Evolutionary conservation across 257 asterid species (phyloP).

Genomic region (Apocynum venetum): DNA sequence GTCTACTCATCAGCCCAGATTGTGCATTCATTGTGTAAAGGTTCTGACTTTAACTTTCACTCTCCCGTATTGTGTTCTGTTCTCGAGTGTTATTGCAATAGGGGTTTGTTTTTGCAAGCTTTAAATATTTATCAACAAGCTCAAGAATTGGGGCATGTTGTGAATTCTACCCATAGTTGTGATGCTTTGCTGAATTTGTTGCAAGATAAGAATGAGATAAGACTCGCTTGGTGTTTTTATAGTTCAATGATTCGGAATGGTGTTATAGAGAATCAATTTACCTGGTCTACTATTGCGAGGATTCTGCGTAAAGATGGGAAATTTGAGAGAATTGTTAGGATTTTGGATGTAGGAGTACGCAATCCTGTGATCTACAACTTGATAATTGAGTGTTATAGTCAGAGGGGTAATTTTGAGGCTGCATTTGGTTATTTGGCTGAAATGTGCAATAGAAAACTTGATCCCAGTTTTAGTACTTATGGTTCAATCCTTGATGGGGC

Average conservation of each 20-base stretch:
- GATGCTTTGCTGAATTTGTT: constrained; percentile 51
- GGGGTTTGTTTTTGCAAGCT: constrained; percentile 38
- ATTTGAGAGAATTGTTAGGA: constrained; percentile 41
- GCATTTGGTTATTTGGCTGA: constrained; percentile 45
- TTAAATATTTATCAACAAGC: constrained; percentile 42
- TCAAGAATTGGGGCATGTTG: constrained; percentile 28
- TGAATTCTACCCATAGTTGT: constrained; percentile 34
- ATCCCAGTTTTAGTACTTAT: constrained; percentile 47
- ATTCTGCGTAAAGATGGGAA: constrained; percentile 49
- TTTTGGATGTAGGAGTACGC: constrained; percentile 46
- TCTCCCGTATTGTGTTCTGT: constrained; percentile 41
- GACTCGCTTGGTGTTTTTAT: constrained; percentile 60
- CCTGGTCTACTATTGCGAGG: constrained; percentile 52
- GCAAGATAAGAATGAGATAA: constrained; percentile 40
- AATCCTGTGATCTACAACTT: constrained; percentile 38
- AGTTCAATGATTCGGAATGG: constrained; percentile 55
- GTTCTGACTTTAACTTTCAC: constrained; percentile 19
- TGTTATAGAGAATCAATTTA: constrained; percentile 37
- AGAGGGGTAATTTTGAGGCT: constrained; percentile 59
- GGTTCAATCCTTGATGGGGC: constrained; percentile 76
- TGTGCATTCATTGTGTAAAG: constrained; percentile 37
- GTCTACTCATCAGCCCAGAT: constrained; percentile 44
- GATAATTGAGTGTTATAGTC: constrained; percentile 50
- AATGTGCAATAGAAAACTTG: constrained; percentile 31
- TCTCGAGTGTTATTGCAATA: constrained; percentile 49